Conservation (phyloP, 345 rosid species). For the Eutrema heterophyllum region DNA sequence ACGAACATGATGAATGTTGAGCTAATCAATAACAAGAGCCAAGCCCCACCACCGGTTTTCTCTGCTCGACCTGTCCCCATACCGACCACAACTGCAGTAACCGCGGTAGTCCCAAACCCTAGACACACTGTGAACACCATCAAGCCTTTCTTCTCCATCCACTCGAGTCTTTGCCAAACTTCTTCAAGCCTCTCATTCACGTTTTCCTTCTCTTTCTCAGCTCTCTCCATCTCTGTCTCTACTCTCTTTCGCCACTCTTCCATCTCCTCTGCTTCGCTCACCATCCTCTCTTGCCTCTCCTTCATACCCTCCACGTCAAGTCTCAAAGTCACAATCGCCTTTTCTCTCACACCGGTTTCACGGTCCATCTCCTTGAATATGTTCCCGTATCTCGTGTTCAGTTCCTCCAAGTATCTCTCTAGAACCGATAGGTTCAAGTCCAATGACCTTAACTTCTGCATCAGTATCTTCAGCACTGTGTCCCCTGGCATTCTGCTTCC, state of each 20-base stretch:
- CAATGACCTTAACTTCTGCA: slow-evolving; percentile 87
- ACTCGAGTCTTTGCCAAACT: slow-evolving; percentile 43
- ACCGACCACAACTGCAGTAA: slow-evolving; percentile 25
- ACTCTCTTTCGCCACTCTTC: slow-evolving; percentile 66
- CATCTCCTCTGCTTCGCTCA: slow-evolving; percentile 66
- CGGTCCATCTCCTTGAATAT: slow-evolving; percentile 69
- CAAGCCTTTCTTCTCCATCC: slow-evolving; percentile 78
- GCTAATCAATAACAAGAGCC: slow-evolving; percentile 29
- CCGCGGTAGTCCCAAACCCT: slow-evolving; percentile 50
- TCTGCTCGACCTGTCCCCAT: slow-evolving; percentile 20
- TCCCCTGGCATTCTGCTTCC: slow-evolving; percentile 95
- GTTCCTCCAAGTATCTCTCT: slow-evolving; percentile 82
- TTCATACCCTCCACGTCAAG: slow-evolving; percentile 46
- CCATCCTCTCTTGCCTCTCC: slow-evolving; percentile 47
- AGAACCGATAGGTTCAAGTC: slow-evolving; percentile 78
- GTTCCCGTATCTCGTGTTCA: slow-evolving; percentile 62
- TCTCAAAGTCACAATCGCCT: slow-evolving; percentile 42
- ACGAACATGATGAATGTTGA: slow-evolving; percentile 28
- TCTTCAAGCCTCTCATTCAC: slow-evolving; percentile 35
- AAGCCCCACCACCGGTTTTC: slow-evolving; percentile 18
- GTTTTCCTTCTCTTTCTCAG: slow-evolving; percentile 28
- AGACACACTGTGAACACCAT: slow-evolving; percentile 56
- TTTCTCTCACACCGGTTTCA: slow-evolving; percentile 56
- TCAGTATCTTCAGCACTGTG: slow-evolving; percentile 77
- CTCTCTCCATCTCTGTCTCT: slow-evolving; percentile 39